Evolutionary conservation across 1,139 yeast species (phyloP), one percentile per base, ranked within the genome.

Genomic region (Sugiyamaella pinicola): DNA sequence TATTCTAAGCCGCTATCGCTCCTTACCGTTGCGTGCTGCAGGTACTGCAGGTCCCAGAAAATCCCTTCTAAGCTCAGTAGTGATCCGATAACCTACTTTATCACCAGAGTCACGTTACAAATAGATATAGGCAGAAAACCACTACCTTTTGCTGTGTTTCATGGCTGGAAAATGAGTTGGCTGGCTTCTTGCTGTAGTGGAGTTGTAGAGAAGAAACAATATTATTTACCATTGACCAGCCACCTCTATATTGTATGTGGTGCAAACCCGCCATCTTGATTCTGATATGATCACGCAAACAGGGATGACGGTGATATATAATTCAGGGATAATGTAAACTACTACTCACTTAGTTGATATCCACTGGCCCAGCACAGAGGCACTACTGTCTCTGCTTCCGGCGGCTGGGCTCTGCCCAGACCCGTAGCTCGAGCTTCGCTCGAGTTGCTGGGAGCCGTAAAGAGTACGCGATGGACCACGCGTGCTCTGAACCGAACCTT

Each of bases 201-300:
- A 37, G 9, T 26, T 13, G 6, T n/a, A 31, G 22, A 9, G 21
- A 15, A 31, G 18, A 41, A 8, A 10, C 15, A 42, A 29, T 29
- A 33, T 43, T 33, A 6, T 33, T 8, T 22, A 12, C 13, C n/a
- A n/a, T 8, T 4, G 33, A 15, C 47, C 47, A 43, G 47, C 47
- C 47, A 43, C 33, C 18, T 22, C 13, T 3, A 43, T 43, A 18
- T 13, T 18, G n/a, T 24, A 43, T 35, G 47, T 17, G 31, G 13
- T 22, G 47, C 39, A 22, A 19, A 35, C 47, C 47, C 37, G 47
- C 47, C 47, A 43, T 29, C 39, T 34, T 22, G 2, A 37, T 26
- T 26, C n/a, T n/a, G n/a, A n/a, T n/a, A n/a, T n/a, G n/a, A n/a
- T n/a, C n/a, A n/a, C n/a, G n/a, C n/a, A n/a, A n/a, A n/a, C n/a